These are phyloP conservation scores for Fraxinus cuspidata DNA, from an alignment of 257 asterid species.

Conservation along the genomic window DNA sequence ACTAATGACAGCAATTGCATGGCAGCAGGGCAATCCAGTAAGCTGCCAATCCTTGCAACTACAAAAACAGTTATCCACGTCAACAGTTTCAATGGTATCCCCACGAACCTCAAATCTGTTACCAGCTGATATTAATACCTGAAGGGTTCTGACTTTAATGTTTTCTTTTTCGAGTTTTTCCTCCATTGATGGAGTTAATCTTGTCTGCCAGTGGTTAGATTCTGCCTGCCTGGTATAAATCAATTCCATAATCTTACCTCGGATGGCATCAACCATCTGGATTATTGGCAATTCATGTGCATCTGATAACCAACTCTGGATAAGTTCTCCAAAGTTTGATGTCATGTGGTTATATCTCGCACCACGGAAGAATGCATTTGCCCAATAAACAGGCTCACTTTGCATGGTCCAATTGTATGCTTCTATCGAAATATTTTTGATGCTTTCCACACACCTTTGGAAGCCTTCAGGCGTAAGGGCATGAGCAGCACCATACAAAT, in stretches of 20 bases:
- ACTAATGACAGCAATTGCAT: slow-evolving; percentile 68
- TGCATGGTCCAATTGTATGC: too few species aligned
- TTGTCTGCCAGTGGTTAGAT: slow-evolving; percentile 67
- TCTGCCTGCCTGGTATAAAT: slow-evolving; percentile 52
- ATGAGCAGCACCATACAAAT: too few species aligned
- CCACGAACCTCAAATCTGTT: slow-evolving; percentile 73
- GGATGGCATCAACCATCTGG: slow-evolving; percentile 80
- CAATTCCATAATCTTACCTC: not conserved
- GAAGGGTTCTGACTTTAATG: slow-evolving; percentile 48
- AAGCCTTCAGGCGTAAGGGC: too few species aligned
- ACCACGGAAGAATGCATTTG: slow-evolving; percentile 81
- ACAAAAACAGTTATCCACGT: too few species aligned
- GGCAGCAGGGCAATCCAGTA: slow-evolving; percentile 83
- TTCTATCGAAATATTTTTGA: too few species aligned
- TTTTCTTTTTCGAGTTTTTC: slow-evolving; percentile 67
- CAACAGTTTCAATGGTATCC: slow-evolving; percentile 47
- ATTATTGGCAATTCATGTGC: slow-evolving; percentile 91
- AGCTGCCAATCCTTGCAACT: slow-evolving; percentile 17
- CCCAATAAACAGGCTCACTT: slow-evolving; percentile 52
- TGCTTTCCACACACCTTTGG: too few species aligned
- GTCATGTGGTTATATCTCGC: slow-evolving; percentile 69
- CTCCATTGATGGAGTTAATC: slow-evolving; percentile 85
- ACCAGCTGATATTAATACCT: slow-evolving; percentile 44
- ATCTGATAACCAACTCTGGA: slow-evolving; percentile 85
- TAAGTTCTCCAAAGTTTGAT: slow-evolving; percentile 78